Percentiles rank a stretch among this genome's conserved stretches.
Evolutionary conservation across 129 eudicot genomes (phyloP).

Genomic region (Chrysanthemum lavandulifolium): DNA sequence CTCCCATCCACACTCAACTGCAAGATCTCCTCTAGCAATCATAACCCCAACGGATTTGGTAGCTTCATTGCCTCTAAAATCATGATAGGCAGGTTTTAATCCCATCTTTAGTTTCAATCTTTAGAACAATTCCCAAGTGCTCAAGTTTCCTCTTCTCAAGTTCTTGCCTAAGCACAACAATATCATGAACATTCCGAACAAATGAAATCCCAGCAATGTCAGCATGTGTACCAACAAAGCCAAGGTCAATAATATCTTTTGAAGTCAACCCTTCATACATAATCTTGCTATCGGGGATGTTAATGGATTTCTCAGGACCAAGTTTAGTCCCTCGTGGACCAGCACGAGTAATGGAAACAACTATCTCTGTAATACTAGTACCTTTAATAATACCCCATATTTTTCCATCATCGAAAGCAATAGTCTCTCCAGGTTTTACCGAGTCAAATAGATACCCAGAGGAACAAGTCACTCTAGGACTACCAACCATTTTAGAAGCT

Average conservation of each 20-base stretch:
- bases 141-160: slow-evolving; percentile 43
- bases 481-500: slow-evolving; percentile 30
- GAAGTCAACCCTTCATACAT: slow-evolving; percentile 74
- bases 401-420: slow-evolving; percentile 82
- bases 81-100: slow-evolving; percentile 46
- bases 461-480: slow-evolving; percentile 63
- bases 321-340: slow-evolving; percentile 64
- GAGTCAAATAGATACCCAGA: slow-evolving; percentile 80
- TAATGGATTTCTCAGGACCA: slow-evolving; percentile 75
- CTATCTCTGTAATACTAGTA: slow-evolving; percentile 57
- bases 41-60: slow-evolving; percentile 71
- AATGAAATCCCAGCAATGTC: slow-evolving; percentile 82
- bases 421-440: slow-evolving; percentile 76
- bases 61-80: slow-evolving; percentile 73
- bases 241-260: slow-evolving; percentile 73
- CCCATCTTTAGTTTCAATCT: slow-evolving; percentile 74
- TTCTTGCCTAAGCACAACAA: slow-evolving; percentile 52
- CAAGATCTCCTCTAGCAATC: slow-evolving; percentile 94
- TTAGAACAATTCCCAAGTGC: slow-evolving; percentile 57
- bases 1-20: slow-evolving; percentile 91
- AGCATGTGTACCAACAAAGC: slow-evolving; percentile 71
- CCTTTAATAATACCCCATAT: slow-evolving; percentile 82
- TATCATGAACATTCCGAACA: slow-evolving; percentile 53
- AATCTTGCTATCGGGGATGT: slow-evolving; percentile 72
- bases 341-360: slow-evolving; percentile 73